Percentiles rank a stretch among this genome's conserved stretches.
Evolutionary conservation across 306 rosid species (phyloP).

Genomic region (Elaeagnus macrophylla): DNA sequence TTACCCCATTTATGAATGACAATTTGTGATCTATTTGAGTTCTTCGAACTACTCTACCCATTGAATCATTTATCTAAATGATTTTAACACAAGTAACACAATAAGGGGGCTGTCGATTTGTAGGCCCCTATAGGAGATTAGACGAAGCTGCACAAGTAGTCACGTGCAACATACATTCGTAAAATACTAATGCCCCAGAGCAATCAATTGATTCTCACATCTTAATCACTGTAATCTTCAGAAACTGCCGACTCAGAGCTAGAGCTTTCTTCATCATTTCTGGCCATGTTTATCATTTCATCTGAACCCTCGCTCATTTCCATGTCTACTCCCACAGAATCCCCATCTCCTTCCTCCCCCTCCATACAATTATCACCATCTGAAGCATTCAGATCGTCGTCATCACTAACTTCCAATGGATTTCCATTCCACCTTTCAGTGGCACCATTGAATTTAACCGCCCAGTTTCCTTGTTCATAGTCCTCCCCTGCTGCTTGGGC

Average conservation of each 20-base stretch:
- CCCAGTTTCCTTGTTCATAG: slow-evolving; percentile 85
- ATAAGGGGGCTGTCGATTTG: background rate
- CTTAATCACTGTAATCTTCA: slow-evolving; percentile 77
- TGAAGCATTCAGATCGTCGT: slow-evolving; percentile 62
- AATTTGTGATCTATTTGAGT: slow-evolving; percentile 23
- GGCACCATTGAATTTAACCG: slow-evolving; percentile 49
- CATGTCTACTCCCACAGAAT: slow-evolving; percentile 46
- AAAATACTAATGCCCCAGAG: slow-evolving; percentile 12
- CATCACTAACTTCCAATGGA: slow-evolving; percentile 58
- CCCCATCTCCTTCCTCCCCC: slow-evolving; percentile 66
- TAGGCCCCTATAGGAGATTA: slow-evolving; percentile 4
- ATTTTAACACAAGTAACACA: background rate
- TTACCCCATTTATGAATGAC: slow-evolving; percentile 37
- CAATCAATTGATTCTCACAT: slow-evolving; percentile 17
- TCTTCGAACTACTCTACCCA: slow-evolving; percentile 7
- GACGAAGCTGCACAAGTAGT: slow-evolving; percentile 43
- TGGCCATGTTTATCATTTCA: slow-evolving; percentile 37
- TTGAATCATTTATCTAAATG: background rate
- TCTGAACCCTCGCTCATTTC: slow-evolving; percentile 70
- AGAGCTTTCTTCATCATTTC: slow-evolving; percentile 35
- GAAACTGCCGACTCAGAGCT: slow-evolving; percentile 53
- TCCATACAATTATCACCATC: slow-evolving; percentile 37
- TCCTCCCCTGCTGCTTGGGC: slow-evolving; percentile 70
- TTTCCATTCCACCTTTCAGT: slow-evolving; percentile 55
- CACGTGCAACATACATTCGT: slow-evolving; percentile 29